Evolutionary conservation across 2,329 filamentous ascomycete genomes (phyloP), one percentile per base, ranked within the genome.

Genomic region (Colletotrichum karsti): DNA sequence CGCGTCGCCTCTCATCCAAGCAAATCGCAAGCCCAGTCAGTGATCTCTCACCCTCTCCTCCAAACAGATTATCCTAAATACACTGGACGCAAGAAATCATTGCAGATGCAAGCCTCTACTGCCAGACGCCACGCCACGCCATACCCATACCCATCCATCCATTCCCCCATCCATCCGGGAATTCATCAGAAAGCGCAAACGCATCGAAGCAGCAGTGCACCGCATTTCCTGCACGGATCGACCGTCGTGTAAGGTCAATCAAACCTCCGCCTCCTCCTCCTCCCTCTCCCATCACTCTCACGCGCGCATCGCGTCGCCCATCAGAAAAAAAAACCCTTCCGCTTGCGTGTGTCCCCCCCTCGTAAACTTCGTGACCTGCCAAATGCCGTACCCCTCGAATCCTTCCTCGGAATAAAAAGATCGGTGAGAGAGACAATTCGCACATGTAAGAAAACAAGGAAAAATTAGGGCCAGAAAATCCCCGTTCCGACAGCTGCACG

Each of bases 191-290:
- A 30, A 46, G 42, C 12, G 24, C 24, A 30, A 50, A 30, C 22
- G 28, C 50, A 22, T 13, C 48, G 26, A n/a, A 28, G 12, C 37
- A n/a, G 61, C 44, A 44, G 30, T 18, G 13, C 28, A 26, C 59
- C 28, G 59, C 64, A 24, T 42, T 18, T 46, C 44, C 64, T 64
- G 64, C 51, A 67, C 59, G 64, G 64, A 67, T 67, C 59, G 64
- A 58, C 64, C 44, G 64, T 53, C 28, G 64, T 67, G 59, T 46
- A 28, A 67, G 59, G 41, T 63, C 41, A 50, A 30, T 37, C 26
- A 41, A n/a, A 46, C n/a, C 24, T 35, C 24, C 42, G 10, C 30
- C 42, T 39, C 41, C 20, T 33, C 30, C 22, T 18, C 28, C n/a
- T 12, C 8, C 12, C 12, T 22, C 15, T 8, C 12, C 24, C 24